Evolutionary conservation across 352 stramenopile genomes (phyloP).

Genomic region (Peronospora destructor): DNA sequence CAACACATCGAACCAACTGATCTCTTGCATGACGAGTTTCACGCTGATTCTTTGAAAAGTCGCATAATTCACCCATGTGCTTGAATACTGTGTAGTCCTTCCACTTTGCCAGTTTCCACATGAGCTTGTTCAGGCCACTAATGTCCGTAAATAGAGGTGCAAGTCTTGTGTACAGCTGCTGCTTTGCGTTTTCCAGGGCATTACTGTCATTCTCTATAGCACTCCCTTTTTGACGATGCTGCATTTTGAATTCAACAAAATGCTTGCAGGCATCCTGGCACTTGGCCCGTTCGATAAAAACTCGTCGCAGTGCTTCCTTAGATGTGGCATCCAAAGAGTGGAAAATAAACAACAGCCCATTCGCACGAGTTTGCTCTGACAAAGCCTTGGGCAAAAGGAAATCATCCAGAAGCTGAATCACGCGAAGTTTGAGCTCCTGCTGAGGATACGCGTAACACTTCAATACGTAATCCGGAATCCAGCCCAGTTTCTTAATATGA

Average conservation of each 20-base stretch:
- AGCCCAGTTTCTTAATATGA: conserved; percentile 62
- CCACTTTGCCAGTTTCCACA: conserved; percentile 58
- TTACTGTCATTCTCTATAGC: conserved; percentile 6
- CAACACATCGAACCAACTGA: conserved; percentile 66
- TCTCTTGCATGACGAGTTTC: conserved; percentile 51
- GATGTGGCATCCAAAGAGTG: conserved; percentile 51
- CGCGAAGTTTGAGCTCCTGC: conserved; percentile 74
- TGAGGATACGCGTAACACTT: conserved; percentile 84
- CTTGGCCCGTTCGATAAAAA: conserved; percentile 58
- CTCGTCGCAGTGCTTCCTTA: conserved; percentile 63
- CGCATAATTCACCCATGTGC: conserved; percentile 53
- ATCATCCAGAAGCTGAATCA: conserved; percentile 80
- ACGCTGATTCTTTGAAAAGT: conserved; percentile 39
- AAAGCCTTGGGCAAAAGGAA: conserved; percentile 72
- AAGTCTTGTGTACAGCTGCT: conserved; percentile 35
- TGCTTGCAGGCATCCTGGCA: conserved; percentile 27
- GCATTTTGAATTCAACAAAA: conserved; percentile 49
- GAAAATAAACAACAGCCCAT: conserved; percentile 68
- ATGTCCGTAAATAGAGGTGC: conserved; percentile 56
- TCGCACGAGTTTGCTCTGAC: conserved; percentile 43
- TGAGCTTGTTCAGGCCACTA: conserved; percentile 41
- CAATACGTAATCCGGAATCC: conserved; percentile 77
- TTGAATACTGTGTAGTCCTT: conserved; percentile 81
- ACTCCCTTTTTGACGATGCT: conserved; percentile 28
- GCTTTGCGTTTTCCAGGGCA: conserved; percentile 25